These are phyloP conservation scores for Ceratocystis variospora DNA, from an alignment of 2,329 filamentous ascomycete species.

Conservation along the genomic window DNA sequence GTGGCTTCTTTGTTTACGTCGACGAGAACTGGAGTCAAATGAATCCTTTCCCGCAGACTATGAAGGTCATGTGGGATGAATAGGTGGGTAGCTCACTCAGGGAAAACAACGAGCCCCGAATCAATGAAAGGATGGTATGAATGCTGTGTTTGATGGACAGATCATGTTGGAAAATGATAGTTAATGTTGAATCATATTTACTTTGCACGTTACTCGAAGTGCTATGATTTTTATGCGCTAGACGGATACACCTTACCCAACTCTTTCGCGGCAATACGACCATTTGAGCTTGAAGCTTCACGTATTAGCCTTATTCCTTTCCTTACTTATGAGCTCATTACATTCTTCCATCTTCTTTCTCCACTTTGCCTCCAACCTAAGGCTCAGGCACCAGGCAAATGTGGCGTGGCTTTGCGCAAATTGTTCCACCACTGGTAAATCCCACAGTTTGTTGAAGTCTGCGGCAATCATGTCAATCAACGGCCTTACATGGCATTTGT, in stretches of 20 bases:
- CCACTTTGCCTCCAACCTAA: not conserved
- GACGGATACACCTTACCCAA: no score
- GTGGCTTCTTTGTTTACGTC: constrained; percentile 47
- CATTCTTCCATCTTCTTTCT: no score
- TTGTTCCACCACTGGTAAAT: not conserved
- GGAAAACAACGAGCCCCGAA: not conserved
- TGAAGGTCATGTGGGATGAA: constrained; percentile 41
- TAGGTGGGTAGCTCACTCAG: constrained; percentile 8
- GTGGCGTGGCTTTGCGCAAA: not conserved
- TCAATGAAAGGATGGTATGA: not conserved
- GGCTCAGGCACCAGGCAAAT: constrained; percentile 5
- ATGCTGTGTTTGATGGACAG: not conserved
- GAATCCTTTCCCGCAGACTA: constrained; percentile 36
- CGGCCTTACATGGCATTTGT: not conserved
- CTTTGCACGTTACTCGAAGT: no score
- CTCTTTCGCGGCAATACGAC: no score
- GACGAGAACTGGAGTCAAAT: constrained; percentile 47
- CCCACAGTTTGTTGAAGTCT: not conserved
- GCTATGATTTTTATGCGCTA: no score
- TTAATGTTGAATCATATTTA: no score
- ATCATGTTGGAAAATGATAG: no score
- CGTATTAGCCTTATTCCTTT: no score
- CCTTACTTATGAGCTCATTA: no score
- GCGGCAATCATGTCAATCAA: not conserved
- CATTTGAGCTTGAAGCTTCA: no score